phyloP scores from a whole-genome alignment of 306 rosid species.

The Cucumis cinereus region DNA sequence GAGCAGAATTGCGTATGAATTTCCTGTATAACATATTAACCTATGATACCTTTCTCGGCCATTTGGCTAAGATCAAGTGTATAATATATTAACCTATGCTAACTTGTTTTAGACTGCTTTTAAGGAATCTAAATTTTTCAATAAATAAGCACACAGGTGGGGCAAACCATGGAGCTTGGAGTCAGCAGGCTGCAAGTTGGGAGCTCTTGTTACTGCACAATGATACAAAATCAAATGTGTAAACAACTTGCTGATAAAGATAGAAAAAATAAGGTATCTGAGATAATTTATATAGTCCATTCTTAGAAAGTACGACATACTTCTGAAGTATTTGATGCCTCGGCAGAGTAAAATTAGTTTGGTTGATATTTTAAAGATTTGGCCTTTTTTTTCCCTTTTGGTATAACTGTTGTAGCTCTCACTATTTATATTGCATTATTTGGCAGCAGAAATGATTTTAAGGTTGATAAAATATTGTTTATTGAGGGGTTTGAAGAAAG shows the following conservation, averaged over 20 bases:
- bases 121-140: neutral
- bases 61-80: too few species aligned
- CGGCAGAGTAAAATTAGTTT: neutral
- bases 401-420: neutral
- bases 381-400: neutral
- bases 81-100: neutral
- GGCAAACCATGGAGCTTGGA: neutral
- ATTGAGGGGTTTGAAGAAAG: neutral
- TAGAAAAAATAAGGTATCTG: neutral
- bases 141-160: neutral
- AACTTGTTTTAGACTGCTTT: neutral
- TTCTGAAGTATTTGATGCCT: neutral
- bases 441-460: neutral
- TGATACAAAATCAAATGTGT: neutral
- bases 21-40: neutral
- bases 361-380: neutral
- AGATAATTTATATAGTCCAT: neutral
- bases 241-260: neutral
- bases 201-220: neutral
- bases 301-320: neutral
- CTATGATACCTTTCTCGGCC: too few species aligned
- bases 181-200: conserved; percentile 2
- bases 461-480: neutral
- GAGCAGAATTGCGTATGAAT: neutral
- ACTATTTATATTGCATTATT: neutral